Conservation (phyloP, 768 basidiomycete species). For the Saitozyma podzolica region DNA sequence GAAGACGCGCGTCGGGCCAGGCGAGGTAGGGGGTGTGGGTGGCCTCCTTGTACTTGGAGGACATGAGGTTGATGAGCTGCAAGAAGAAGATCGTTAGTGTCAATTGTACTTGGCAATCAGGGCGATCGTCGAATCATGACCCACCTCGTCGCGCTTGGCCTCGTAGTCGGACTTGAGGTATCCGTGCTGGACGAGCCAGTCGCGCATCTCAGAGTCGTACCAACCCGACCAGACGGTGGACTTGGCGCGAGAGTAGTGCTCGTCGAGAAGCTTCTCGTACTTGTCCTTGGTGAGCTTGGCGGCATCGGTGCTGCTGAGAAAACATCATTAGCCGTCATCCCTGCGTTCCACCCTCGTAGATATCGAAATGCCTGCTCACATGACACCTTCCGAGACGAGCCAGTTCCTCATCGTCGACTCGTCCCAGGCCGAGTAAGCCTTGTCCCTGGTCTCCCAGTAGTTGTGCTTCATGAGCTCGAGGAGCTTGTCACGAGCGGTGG, state of each 20-base stretch:
- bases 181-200: slow-evolving; percentile 75
- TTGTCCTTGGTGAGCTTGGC: slow-evolving; percentile 64
- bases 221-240: slow-evolving; percentile 58
- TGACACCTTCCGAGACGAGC: slow-evolving; percentile 51
- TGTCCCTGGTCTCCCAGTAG: slow-evolving; percentile 63
- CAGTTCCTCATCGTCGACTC: slow-evolving; percentile 49
- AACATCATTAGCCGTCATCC: slow-evolving; percentile 14
- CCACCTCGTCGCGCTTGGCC: slow-evolving; percentile 67
- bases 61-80: slow-evolving; percentile 65
- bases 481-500: slow-evolving; percentile 61
- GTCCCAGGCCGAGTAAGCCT: slow-evolving; percentile 49
- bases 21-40: slow-evolving; percentile 68
- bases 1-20: slow-evolving; percentile 91
- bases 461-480: slow-evolving; percentile 70
- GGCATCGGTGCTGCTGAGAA: slow-evolving; percentile 41
- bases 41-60: slow-evolving; percentile 61
- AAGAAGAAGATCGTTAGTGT: slow-evolving; percentile 8
- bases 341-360: not conserved
- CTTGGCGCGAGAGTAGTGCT: slow-evolving; percentile 55
- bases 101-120: not conserved
- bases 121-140: slow-evolving; percentile 1
- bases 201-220: slow-evolving; percentile 73
- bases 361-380: slow-evolving; percentile 28
- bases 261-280: slow-evolving; percentile 66
- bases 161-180: slow-evolving; percentile 71